Evolutionary conservation across 106 monocot genomes (phyloP).

Genomic region (Dendrobium huoshanense): DNA sequence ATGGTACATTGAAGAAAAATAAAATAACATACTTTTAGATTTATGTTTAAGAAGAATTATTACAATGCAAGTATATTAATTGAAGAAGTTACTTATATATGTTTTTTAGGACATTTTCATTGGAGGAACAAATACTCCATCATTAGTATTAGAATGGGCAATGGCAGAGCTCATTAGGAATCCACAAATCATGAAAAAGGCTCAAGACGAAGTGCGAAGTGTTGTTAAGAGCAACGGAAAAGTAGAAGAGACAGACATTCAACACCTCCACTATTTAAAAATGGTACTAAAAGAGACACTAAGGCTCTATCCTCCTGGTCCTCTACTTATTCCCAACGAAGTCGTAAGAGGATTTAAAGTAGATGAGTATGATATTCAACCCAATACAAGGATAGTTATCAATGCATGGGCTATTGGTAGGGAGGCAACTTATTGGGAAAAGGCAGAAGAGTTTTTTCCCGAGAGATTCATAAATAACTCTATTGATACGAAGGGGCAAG

Average conservation of each 20-base stretch:
- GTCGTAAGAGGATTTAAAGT: background rate
- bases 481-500: background rate
- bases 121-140: constrained; percentile 7
- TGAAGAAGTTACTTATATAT: no score
- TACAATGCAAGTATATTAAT: no score
- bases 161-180: constrained; percentile 14
- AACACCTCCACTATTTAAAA: background rate
- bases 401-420: constrained; percentile 3
- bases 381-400: background rate
- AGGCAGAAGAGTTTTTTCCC: background rate
- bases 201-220: constrained; percentile 3
- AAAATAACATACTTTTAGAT: no score
- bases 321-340: constrained; percentile 4
- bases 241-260: constrained; percentile 7
- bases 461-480: background rate
- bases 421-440: constrained; percentile 6
- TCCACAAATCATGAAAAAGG: constrained; percentile 6
- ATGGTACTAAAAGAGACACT: background rate
- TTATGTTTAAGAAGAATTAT: no score
- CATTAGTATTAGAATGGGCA: constrained; percentile 4
- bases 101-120: constrained; percentile 1
- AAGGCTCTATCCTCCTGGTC: background rate
- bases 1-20: no score
- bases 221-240: background rate
- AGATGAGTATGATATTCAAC: background rate